Conservation (phyloP, 2,329 filamentous ascomycete species). For the Fusarium chaquense region DNA sequence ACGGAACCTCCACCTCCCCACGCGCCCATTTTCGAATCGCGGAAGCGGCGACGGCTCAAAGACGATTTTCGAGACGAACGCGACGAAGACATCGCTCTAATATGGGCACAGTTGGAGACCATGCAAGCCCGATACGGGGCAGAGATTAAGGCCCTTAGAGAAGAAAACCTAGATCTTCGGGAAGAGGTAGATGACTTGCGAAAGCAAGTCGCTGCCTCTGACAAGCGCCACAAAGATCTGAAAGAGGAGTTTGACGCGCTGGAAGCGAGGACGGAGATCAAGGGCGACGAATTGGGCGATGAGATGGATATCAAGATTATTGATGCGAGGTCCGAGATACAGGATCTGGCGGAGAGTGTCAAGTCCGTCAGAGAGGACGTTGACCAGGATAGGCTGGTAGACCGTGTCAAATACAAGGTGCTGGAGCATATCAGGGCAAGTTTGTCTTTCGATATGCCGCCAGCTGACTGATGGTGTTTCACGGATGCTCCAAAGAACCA, state of each 20-base stretch:
- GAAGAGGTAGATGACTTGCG: conserved; percentile 13
- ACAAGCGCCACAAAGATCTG: conserved; percentile 1
- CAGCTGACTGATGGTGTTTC: not conserved
- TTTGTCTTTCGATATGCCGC: conserved; percentile 1
- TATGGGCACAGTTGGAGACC: conserved; percentile 11
- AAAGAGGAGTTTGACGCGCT: conserved; percentile 5
- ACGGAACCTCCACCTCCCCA: conserved; percentile 12
- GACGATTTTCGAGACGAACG: conserved; percentile 1
- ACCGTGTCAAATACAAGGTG: conserved; percentile 11
- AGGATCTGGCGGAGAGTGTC: not conserved
- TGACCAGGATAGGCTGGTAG: conserved; percentile 7
- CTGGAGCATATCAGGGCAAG: conserved; percentile 9
- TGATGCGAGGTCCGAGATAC: not conserved
- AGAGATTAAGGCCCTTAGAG: not conserved
- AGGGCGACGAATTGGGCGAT: not conserved
- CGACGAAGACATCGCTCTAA: conserved; percentile 15
- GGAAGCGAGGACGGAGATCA: not conserved
- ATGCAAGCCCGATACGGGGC: not conserved
- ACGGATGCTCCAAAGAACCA: too few species aligned
- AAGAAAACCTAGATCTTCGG: conserved; percentile 12
- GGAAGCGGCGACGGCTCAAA: conserved; percentile 9
- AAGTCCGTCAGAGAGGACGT: not conserved
- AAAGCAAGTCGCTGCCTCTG: not conserved
- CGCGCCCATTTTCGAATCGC: not conserved
- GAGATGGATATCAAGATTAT: not conserved